A percentile compares a stretch with the other conserved stretches of the same genome.
Conservation (phyloP, 2,329 filamentous ascomycete species). For the Knoxdaviesia proteae region DNA sequence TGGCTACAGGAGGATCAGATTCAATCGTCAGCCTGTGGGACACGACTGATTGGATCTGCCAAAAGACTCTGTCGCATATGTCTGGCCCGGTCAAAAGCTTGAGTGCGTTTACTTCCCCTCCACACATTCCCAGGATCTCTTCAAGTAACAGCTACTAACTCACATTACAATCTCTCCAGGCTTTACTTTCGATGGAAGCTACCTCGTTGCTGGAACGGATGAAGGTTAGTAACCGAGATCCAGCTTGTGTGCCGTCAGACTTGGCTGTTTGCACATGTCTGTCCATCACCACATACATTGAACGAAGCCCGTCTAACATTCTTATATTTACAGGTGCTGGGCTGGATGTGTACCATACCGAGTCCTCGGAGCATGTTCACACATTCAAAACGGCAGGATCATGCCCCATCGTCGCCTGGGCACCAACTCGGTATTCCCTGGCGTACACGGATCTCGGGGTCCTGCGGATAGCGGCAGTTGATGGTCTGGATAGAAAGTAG, state of each 20-base stretch:
- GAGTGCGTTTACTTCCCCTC: constrained; percentile 20
- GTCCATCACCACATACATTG: background rate
- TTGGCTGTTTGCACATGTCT: background rate
- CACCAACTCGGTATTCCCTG: constrained; percentile 51
- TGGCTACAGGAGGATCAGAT: constrained; percentile 58
- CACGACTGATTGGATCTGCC: constrained; percentile 56
- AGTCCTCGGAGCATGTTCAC: constrained; percentile 53
- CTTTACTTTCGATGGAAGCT: constrained; percentile 63
- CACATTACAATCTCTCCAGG: constrained; percentile 17
- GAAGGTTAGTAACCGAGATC: constrained; percentile 29
- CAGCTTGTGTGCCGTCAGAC: background rate
- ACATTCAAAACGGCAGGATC: constrained; percentile 47
- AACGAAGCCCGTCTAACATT: background rate
- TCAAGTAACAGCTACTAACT: too few relatives aligned
- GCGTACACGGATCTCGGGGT: constrained; percentile 52
- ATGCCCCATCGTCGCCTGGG: constrained; percentile 52
- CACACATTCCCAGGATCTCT: background rate
- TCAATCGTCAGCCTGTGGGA: constrained; percentile 62
- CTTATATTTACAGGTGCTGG: constrained; percentile 24
- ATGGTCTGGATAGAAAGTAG: constrained; percentile 10
- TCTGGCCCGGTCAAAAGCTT: constrained; percentile 49
- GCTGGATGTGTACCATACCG: constrained; percentile 49
- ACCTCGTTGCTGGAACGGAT: constrained; percentile 52
- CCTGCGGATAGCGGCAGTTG: constrained; percentile 46
- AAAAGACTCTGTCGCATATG: constrained; percentile 48